phyloP scores from a whole-genome alignment of 2,329 filamentous ascomycete genomes.

The Diplocarpon mali region DNA sequence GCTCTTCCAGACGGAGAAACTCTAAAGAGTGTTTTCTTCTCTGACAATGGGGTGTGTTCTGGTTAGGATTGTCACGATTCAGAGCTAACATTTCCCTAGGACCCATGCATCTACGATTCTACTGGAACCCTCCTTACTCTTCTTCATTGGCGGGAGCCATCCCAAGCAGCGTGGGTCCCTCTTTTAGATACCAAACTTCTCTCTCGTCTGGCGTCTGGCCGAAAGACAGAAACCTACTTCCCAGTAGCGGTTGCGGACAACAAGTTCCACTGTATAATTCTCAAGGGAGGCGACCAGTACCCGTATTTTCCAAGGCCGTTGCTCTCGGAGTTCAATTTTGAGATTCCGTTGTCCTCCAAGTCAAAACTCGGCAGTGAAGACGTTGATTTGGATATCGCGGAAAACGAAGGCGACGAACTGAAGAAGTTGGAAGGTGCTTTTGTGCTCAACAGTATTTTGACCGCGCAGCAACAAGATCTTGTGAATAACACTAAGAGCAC shows the following conservation, averaged over 20 bases:
- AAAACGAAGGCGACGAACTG: slow-evolving; percentile 36
- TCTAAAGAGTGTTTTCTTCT: slow-evolving; percentile 81
- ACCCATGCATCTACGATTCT: slow-evolving; percentile 93
- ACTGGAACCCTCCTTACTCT: slow-evolving; percentile 80
- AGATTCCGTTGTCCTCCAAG: slow-evolving; percentile 61
- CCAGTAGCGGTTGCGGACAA: slow-evolving; percentile 85
- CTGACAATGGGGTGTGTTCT: slow-evolving; percentile 67
- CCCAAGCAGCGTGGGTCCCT: slow-evolving; percentile 83
- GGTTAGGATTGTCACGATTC: background rate
- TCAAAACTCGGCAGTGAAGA: slow-evolving; percentile 30
- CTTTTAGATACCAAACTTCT: slow-evolving; percentile 82
- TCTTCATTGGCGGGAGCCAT: slow-evolving; percentile 79
- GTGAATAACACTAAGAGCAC: slow-evolving; percentile 56
- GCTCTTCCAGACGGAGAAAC: slow-evolving; percentile 66
- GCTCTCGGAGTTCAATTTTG: slow-evolving; percentile 87
- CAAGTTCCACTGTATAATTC: slow-evolving; percentile 96
- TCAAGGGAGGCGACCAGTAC: slow-evolving; percentile 88
- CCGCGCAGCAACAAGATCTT: slow-evolving; percentile 65
- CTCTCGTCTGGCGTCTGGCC: slow-evolving; percentile 69
- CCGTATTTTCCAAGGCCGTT: slow-evolving; percentile 87
- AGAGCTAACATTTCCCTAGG: slow-evolving; percentile 35
- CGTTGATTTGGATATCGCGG: slow-evolving; percentile 29
- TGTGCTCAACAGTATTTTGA: slow-evolving; percentile 60
- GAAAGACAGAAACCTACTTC: slow-evolving; percentile 86
- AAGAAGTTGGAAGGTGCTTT: slow-evolving; percentile 69